Percentiles rank a stretch among this genome's conserved stretches.
These are phyloP conservation scores for Fusarium sororula DNA, from an alignment of 2,329 filamentous ascomycete species.

Conservation along the genomic window DNA sequence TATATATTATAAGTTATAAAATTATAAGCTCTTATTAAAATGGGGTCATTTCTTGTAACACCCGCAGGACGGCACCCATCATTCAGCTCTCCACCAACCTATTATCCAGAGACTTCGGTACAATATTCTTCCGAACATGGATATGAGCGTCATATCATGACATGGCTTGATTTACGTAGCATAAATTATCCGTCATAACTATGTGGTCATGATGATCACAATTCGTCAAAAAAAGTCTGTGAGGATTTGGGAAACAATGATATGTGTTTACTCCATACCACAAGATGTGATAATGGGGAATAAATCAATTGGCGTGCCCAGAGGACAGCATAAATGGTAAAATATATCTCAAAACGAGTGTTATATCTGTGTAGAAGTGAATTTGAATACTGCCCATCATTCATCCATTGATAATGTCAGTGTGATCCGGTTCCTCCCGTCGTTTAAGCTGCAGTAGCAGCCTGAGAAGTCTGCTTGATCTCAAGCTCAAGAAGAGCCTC, in stretches of 20 bases:
- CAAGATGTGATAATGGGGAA: constrained; percentile 1
- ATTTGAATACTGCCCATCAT: constrained; percentile 22
- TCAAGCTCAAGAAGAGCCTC: constrained; percentile 69
- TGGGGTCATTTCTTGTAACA: too few species aligned
- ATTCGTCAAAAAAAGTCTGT: background rate
- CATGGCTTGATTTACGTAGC: background rate
- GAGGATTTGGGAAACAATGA: background rate
- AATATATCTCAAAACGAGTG: constrained; percentile 31
- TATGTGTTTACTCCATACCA: constrained; percentile 14
- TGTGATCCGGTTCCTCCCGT: background rate
- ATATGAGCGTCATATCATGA: background rate
- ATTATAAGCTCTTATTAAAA: too few species aligned
- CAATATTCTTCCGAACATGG: constrained; percentile 3
- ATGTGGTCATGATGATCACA: background rate
- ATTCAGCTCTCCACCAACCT: background rate
- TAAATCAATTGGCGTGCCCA: constrained; percentile 36
- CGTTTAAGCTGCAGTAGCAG: constrained; percentile 42
- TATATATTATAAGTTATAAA: too few species aligned
- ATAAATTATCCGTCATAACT: background rate
- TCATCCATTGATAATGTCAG: constrained; percentile 7
- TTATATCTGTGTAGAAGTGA: constrained; percentile 30
- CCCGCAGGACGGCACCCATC: background rate
- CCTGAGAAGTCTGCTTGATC: constrained; percentile 46
- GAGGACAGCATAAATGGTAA: constrained; percentile 19
- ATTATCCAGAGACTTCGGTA: background rate